Base-by-base conservation (phyloP, 768 basidiomycete genomes). In the Podaxis sp. region DNA sequence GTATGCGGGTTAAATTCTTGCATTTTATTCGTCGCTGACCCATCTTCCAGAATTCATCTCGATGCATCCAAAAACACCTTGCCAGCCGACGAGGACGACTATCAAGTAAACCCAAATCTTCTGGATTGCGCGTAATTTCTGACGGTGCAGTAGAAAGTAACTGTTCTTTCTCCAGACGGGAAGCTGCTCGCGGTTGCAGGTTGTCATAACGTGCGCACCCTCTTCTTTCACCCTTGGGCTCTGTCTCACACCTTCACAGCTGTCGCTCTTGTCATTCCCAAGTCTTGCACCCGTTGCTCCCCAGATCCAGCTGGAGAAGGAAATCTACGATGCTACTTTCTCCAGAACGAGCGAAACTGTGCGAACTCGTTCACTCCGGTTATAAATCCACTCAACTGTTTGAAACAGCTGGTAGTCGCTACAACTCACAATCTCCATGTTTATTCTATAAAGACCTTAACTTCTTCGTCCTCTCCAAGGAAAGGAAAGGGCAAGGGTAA, bases 251-350 rank as follows among this genome's bases (percentile, higher is more conserved):
- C 42, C 25, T n/a, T 50, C 25, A 5, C 63, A 89, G 84, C 74
- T 93, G 6, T 80, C 85, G 2, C 69, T 95, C n/a, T 77, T 93
- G 2, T 74, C 79, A 5, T 90, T 82, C 64, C 87, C 89, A 1
- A 76, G 81, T 10, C 76, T 93, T 28, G 66, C 69, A 35, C 83
- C 81, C 9, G 73, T 75, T 23, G 80, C 77, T 14, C 70, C 71
- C 21, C 69, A 84, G 3, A 76, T 91, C 46, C 76, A 86, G 47
- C 77, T 84, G 14, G 82, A 83, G 11, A 88, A 87, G 50, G 94
- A 97, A 71, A 86, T 98, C 48, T 96, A 93, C 61, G 95, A 96
- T 67, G 86, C 84, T 16, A 82, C 91, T 5, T 91, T 97, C 77
- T 88, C 89, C 42, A 48, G 32, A 10, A 48, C 52, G 27, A 73